Base-by-base conservation (phyloP, 768 basidiomycete genomes). In the Suillus bovinus region DNA sequence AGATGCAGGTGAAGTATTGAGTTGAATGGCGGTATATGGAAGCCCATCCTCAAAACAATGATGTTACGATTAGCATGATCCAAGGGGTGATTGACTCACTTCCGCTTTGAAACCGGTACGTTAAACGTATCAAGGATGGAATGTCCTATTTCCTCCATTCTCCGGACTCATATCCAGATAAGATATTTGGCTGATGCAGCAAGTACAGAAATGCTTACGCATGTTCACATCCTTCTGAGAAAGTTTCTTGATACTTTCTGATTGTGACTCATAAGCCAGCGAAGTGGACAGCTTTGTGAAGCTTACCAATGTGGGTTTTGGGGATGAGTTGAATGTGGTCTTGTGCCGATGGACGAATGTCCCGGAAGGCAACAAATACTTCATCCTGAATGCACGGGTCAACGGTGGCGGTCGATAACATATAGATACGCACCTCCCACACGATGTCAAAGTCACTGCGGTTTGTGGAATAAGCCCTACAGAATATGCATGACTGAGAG, bases 11-110 rank as follows among this genome's bases (percentile, higher is more conserved):
- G 91, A 39, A 84, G 69, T 6, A 93, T 80, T 38, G 86, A 87
- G 61, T 84, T 87, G 73, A 89, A 90, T 0, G 91, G 91, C 0
- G 91, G 88, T 59, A 92, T 89, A 70, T 93, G 91, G 69, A 92
- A 93, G 1, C 91, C 91, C 77, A 92, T 79, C 64, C 91, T 91
- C 55, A 22, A 61, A 49, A 20, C 17, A 5, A 27, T 38, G 16
- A 17, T 55, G 33, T 39, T 59, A 54, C 16, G 27, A 58, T 13
- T 29, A 31, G 17, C 39, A n/a, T 60, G 7, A 33, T 38, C 24
- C 62, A 36, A 60, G 49, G 8, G 24, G 4, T 58, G 20, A 31
- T 53, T 8, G 29, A 65, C 75, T 61, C 66, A 87, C 88, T 78
- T 81, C 72, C 85, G 82, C 64, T 77, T 75, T 47, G 71, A 60